phyloP scores from a whole-genome alignment of 371 early-diverging fungal species.

The Rhizopus arrhizus region DNA sequence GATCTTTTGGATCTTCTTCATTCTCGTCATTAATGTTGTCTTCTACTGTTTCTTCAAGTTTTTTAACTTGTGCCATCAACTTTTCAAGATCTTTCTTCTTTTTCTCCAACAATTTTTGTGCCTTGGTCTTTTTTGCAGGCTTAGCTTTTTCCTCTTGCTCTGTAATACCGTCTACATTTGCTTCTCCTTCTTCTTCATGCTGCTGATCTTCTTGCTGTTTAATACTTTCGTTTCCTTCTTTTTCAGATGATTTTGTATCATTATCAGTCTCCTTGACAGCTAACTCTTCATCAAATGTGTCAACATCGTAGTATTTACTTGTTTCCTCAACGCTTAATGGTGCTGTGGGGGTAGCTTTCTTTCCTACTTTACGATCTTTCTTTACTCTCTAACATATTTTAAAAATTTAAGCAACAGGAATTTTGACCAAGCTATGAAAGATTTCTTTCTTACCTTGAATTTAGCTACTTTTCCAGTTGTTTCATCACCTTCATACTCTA shows the following conservation, averaged over 20 bases:
- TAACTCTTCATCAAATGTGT: conserved; percentile 58
- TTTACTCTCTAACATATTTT: conserved; percentile 46
- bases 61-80: conserved; percentile 24
- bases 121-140: conserved; percentile 27
- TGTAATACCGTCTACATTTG: conserved; percentile 8
- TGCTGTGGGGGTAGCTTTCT: conserved; percentile 50
- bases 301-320: conserved; percentile 45
- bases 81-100: conserved; percentile 35
- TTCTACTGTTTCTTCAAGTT: conserved; percentile 21
- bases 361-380: conserved; percentile 40
- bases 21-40: conserved; percentile 30
- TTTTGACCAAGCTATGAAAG: not conserved
- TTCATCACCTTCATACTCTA: conserved; percentile 69
- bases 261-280: conserved; percentile 32
- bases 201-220: conserved; percentile 15
- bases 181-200: conserved; percentile 3
- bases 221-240: conserved; percentile 2
- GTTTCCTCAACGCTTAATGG: conserved; percentile 54
- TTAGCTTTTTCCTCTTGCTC: conserved; percentile 17
- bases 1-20: conserved; percentile 12
- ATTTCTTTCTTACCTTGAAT: conserved; percentile 62
- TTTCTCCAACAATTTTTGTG: conserved; percentile 28
- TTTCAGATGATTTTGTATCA: not conserved
- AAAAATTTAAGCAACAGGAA: too few species aligned
- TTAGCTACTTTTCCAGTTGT: conserved; percentile 65